Percentiles rank a stretch among this genome's conserved stretches.
Conservation (phyloP, 1,284 basidiomycete species). For the Phellopilus nigrolimitatus region DNA sequence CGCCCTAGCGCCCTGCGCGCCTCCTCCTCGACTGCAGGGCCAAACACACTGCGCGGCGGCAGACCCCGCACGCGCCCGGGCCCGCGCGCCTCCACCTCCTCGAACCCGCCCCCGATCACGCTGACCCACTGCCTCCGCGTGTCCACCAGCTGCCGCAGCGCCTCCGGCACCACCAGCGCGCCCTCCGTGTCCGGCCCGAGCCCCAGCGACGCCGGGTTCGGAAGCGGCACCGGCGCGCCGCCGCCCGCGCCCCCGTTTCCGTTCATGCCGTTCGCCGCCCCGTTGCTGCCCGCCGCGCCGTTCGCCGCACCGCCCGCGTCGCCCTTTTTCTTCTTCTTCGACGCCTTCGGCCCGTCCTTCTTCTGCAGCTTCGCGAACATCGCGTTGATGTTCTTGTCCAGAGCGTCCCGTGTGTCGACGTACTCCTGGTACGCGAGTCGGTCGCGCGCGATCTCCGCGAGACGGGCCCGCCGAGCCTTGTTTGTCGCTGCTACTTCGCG, state of each 20-base stretch:
- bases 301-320: constrained; percentile 31
- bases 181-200: constrained; percentile 64
- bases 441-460: constrained; percentile 77
- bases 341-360: constrained; percentile 61
- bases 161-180: constrained; percentile 61
- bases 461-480: constrained; percentile 73
- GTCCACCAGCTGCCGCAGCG: constrained; percentile 64
- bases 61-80: constrained; percentile 72
- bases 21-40: constrained; percentile 68
- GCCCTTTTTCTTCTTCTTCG: constrained; percentile 67
- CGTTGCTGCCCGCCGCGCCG: too few species aligned
- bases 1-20: constrained; percentile 31
- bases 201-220: constrained; percentile 63
- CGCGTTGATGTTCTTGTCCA: constrained; percentile 78
- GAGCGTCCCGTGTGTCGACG: constrained; percentile 68
- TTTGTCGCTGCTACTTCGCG: constrained; percentile 75
- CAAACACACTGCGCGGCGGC: constrained; percentile 68
- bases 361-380: constrained; percentile 71
- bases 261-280: constrained; percentile 15
- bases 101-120: constrained; percentile 61
- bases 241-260: constrained; percentile 17
- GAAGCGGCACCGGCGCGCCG: constrained; percentile 32
- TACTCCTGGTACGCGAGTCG: constrained; percentile 90
- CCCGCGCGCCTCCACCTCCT: constrained; percentile 55
- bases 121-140: constrained; percentile 73